Base-by-base conservation (phyloP, 352 stramenopile species). In the Phytophthora podocarpi region DNA sequence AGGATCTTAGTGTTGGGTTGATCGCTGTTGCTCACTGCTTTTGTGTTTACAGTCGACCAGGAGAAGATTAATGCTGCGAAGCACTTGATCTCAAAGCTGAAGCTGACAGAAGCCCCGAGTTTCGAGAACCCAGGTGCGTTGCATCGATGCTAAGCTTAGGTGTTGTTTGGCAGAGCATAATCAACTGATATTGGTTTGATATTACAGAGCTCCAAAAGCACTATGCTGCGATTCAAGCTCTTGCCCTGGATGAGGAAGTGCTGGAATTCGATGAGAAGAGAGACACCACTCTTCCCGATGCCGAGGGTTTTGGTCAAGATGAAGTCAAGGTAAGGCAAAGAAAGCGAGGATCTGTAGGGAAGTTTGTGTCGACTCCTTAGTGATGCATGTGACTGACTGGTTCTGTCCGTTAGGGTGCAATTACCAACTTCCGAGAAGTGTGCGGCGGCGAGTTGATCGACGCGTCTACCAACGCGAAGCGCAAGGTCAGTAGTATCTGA, bases 141-240 rank as follows among this genome's bases (percentile, higher is more conserved):
- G 26, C 9, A 16, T n/a, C 9, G 1, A 9, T n/a, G 2, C 8
- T 18, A 6, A 12, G 12, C n/a, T n/a, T n/a, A n/a, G n/a, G n/a
- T n/a, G n/a, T 21, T 16, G 27, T 6, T 6, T 31, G 4, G n/a
- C 13, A 21, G 13, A 1, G 9, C n/a, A 7, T 31, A 26, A 15
- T 12, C 31, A 59, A 60, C 32, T 59, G 3, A 51, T 24, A 48
- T 26, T 41, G 1, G 7, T 4, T 42, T 35, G 7, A 8, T 59
- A 30, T 49, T 21, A 9, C 20, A 94, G 86, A 93, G 48, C 69
- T 95, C 23, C 86, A 95, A 64, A 95, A 95, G 43, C 86, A 95
- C 53, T 95, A 93, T 45, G 75, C 86, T 27, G 87, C 69, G 13
- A 78, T 93, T 16, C 86, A 95, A 62, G 86, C 84, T 21, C 75